A percentile compares a stretch with the other conserved stretches of the same genome.
These are phyloP conservation scores for Podospora pseudopauciseta DNA, from an alignment of 495 filamentous ascomycete genomes.

Conservation along the genomic window DNA sequence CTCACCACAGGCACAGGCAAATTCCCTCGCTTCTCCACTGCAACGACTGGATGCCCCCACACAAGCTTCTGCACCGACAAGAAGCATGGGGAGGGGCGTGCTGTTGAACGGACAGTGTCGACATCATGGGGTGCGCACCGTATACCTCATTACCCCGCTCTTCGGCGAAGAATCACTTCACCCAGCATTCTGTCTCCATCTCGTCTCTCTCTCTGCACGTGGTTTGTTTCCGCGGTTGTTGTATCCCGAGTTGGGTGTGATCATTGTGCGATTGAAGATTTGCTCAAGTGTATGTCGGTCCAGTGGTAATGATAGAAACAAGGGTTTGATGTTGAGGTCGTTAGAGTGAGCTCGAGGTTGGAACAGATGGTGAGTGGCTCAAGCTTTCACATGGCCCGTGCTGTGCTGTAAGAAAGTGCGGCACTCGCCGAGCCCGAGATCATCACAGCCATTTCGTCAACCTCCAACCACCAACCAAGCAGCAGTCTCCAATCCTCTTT, in stretches of 20 bases:
- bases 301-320: not conserved
- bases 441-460: constrained; percentile 2
- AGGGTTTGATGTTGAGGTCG: not conserved
- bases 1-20: not conserved
- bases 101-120: not conserved
- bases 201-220: constrained; percentile 3
- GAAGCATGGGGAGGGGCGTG: not conserved
- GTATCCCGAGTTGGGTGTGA: not conserved
- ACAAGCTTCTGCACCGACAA: constrained; percentile 4
- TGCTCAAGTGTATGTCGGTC: not conserved
- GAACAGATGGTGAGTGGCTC: no score
- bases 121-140: not conserved
- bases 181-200: not conserved
- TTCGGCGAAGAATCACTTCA: not conserved
- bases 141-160: constrained; percentile 4
- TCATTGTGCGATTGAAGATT: not conserved
- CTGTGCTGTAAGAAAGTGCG: not conserved
- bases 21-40: constrained; percentile 10
- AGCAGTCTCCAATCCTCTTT: not conserved
- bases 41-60: not conserved
- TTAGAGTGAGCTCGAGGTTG: not conserved
- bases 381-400: not conserved
- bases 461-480: not conserved
- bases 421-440: constrained; percentile 9
- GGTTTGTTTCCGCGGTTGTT: not conserved